Evolutionary conservation across 1,284 basidiomycete species (phyloP), one percentile per base, ranked within the genome.

Genomic region (Neolentinus lepideus): DNA sequence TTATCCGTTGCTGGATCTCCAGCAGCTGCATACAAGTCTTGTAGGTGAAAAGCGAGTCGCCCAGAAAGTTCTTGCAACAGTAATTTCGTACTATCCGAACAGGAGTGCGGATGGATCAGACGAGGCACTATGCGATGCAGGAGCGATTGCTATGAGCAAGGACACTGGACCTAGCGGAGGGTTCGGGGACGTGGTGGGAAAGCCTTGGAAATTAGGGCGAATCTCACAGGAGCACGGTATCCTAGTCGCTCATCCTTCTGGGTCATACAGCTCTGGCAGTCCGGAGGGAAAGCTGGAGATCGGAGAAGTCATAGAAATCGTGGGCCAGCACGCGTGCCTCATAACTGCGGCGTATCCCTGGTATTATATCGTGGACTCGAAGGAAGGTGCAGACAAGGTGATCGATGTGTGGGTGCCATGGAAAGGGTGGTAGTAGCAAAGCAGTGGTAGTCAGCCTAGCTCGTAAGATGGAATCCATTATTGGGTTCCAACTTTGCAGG

Each of bases 391-490:
- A 45, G 62, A 76, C 51, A 73, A 71, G 51, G 85, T 94, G 10
- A 83, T 86, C 19, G 92, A 94, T 69, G 75, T 94, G 35, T 94
- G 92, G 92, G 84, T 92, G 31, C 84, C 91, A 8, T 93, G 91
- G 89, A 94, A 93, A 71, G 90, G 90, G 0, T 94, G 92, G 92
- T 94, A 59, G 60, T 47, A 3, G 47, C 22, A 50, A 21, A 21
- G 45, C 21, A 47, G 45, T n/a, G n/a, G n/a, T n/a, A n/a, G n/a
- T n/a, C n/a, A n/a, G n/a, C n/a, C n/a, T n/a, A n/a, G n/a, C n/a
- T n/a, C n/a, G n/a, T n/a, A n/a, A n/a, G n/a, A n/a, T n/a, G n/a
- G n/a, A n/a, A n/a, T n/a, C n/a, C n/a, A n/a, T n/a, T n/a, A n/a
- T n/a, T n/a, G n/a, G n/a, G n/a, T n/a, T n/a, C n/a, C n/a, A n/a